These are phyloP conservation scores for Tolypocladium album DNA, from an alignment of 2,329 filamentous ascomycete species.

Conservation along the genomic window DNA sequence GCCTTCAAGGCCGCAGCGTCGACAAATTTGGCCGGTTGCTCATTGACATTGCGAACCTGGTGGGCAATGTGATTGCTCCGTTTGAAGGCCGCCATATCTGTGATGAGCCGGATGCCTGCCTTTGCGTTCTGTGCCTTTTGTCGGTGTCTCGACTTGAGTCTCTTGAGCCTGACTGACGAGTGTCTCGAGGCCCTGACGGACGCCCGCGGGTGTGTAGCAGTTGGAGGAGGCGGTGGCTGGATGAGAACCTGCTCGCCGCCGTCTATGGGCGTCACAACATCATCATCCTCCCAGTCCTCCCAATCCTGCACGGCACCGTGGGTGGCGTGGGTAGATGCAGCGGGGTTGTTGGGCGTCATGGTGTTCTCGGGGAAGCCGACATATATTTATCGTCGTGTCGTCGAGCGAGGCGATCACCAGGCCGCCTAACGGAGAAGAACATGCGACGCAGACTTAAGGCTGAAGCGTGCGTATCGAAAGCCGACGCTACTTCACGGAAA, in stretches of 20 bases:
- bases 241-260: slow-evolving; percentile 21
- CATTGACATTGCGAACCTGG: slow-evolving; percentile 17
- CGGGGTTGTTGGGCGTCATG: slow-evolving; percentile 7
- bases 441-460: background rate
- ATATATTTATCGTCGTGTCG: background rate
- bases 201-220: slow-evolving; percentile 7
- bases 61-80: slow-evolving; percentile 27
- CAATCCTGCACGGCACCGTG: slow-evolving; percentile 28
- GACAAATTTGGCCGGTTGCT: slow-evolving; percentile 36
- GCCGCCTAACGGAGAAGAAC: background rate
- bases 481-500: background rate
- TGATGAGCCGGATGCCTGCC: slow-evolving; percentile 58
- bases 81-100: slow-evolving; percentile 50
- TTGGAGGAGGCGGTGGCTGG: slow-evolving; percentile 4
- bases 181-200: slow-evolving; percentile 16
- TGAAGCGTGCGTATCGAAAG: background rate
- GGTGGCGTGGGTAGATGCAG: slow-evolving; percentile 6
- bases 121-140: slow-evolving; percentile 50
- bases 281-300: slow-evolving; percentile 44
- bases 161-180: slow-evolving; percentile 29
- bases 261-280: slow-evolving; percentile 28
- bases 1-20: slow-evolving; percentile 49
- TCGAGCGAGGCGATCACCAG: background rate
- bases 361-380: slow-evolving; percentile 3
- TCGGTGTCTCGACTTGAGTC: slow-evolving; percentile 47